A percentile compares a stretch with the other conserved stretches of the same genome.
Evolutionary conservation across 1,139 yeast genomes (phyloP).

Genomic region (Arxiozyma bovina): DNA sequence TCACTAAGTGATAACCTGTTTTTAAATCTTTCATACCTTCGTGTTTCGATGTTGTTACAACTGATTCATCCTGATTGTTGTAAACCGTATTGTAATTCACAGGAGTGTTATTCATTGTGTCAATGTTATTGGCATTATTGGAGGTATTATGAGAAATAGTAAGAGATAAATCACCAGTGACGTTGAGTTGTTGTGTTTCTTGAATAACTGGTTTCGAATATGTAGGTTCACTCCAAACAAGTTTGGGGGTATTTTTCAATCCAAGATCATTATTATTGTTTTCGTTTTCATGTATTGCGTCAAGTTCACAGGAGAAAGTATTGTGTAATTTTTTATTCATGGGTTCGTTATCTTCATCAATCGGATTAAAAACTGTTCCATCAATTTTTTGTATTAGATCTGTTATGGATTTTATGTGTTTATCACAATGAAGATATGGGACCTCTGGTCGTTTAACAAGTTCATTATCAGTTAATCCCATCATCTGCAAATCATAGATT

Average conservation of each 20-base stretch:
- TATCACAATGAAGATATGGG: constrained; percentile 12
- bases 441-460: constrained; percentile 31
- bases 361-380: constrained; percentile 36
- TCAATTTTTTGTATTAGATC: constrained; percentile 61
- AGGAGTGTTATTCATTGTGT: background rate
- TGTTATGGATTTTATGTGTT: constrained; percentile 31
- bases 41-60: background rate
- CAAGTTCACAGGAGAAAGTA: background rate
- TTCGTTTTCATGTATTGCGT: background rate
- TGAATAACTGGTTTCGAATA: constrained; percentile 21
- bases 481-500: constrained; percentile 93
- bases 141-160: background rate
- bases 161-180: constrained; percentile 3
- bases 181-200: constrained; percentile 19
- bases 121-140: background rate
- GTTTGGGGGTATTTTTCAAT: constrained; percentile 6
- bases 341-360: background rate
- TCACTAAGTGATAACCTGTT: background rate
- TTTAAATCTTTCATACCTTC: background rate
- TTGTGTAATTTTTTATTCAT: background rate
- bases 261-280: constrained; percentile 2
- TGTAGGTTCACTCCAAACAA: constrained; percentile 23
- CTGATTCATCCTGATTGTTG: background rate
- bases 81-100: background rate
- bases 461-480: constrained; percentile 94